phyloP scores from a whole-genome alignment of 805 yeast species.

The Candida sakaeoensis region DNA sequence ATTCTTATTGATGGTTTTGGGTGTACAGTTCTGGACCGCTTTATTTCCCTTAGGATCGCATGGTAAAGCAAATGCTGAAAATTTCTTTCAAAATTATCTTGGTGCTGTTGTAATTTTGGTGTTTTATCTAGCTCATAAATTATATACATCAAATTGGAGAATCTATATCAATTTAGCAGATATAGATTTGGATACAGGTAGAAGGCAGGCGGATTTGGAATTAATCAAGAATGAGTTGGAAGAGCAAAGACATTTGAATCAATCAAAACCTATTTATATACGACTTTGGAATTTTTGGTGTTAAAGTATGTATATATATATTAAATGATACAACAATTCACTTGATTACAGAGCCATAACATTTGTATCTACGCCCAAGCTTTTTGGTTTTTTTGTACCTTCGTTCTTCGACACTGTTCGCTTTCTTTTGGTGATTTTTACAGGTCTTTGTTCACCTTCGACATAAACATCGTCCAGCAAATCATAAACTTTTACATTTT shows the following conservation, averaged over 20 bases:
- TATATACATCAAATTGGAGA: slow-evolving; percentile 30
- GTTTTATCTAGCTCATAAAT: slow-evolving; percentile 39
- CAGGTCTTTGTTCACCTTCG: slow-evolving; percentile 66
- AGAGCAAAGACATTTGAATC: slow-evolving; percentile 26
- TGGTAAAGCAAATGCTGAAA: slow-evolving; percentile 24
- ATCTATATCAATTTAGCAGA: slow-evolving; percentile 26
- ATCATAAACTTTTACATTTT: slow-evolving; percentile 64
- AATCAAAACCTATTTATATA: slow-evolving; percentile 19
- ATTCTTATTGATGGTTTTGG: slow-evolving; percentile 29
- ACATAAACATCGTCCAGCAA: slow-evolving; percentile 77
- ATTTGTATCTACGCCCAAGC: neutral
- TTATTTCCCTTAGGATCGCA: slow-evolving; percentile 34
- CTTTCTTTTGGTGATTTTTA: slow-evolving; percentile 30
- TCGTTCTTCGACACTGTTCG: slow-evolving; percentile 15
- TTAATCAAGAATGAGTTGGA: slow-evolving; percentile 31
- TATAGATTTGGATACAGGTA: slow-evolving; percentile 36
- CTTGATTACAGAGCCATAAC: slow-evolving; percentile 1
- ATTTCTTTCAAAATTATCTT: slow-evolving; percentile 39
- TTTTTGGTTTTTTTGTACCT: slow-evolving; percentile 36
- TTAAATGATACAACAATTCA: neutral
- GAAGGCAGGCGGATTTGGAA: slow-evolving; percentile 29
- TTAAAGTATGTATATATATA: slow-evolving; percentile 1
- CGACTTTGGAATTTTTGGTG: slow-evolving; percentile 21
- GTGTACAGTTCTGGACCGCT: slow-evolving; percentile 37
- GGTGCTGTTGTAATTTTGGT: slow-evolving; percentile 28